Evolutionary conservation across 306 rosid genomes (phyloP).

Genomic region (Neltuma alba): DNA sequence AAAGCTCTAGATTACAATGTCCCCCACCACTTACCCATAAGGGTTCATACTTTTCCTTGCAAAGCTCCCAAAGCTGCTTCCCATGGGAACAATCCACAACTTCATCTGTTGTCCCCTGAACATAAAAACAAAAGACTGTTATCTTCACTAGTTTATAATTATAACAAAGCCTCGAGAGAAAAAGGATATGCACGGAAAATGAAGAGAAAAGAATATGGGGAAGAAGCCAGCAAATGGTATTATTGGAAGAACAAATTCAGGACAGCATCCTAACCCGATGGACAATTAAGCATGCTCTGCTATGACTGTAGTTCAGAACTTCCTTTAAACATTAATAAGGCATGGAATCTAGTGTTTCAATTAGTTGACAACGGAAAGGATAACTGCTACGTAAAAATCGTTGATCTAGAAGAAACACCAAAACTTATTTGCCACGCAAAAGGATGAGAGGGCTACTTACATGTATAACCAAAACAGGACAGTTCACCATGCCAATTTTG

Average conservation of each 20-base stretch:
- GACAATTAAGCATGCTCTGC: constrained; percentile 6
- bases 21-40: constrained; percentile 96
- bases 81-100: constrained; percentile 94
- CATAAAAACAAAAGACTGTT: constrained; percentile 15
- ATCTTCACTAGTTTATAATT: constrained; percentile 11
- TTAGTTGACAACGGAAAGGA: constrained; percentile 6
- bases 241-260: neutral
- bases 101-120: constrained; percentile 93
- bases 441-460: constrained; percentile 53
- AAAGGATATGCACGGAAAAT: neutral
- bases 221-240: constrained; percentile 7
- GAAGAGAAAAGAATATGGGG: neutral
- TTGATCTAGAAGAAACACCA: neutral
- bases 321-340: constrained; percentile 1
- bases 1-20: constrained; percentile 90
- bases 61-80: constrained; percentile 89
- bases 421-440: neutral
- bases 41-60: constrained; percentile 85
- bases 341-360: constrained; percentile 5
- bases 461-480: constrained; percentile 88
- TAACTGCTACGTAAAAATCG: neutral
- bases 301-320: constrained; percentile 1
- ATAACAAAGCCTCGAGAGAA: neutral
- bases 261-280: neutral
- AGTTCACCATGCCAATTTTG: constrained; percentile 69